phyloP scores from a whole-genome alignment of 2,329 filamentous ascomycete genomes.

The Talaromyces sp. region DNA sequence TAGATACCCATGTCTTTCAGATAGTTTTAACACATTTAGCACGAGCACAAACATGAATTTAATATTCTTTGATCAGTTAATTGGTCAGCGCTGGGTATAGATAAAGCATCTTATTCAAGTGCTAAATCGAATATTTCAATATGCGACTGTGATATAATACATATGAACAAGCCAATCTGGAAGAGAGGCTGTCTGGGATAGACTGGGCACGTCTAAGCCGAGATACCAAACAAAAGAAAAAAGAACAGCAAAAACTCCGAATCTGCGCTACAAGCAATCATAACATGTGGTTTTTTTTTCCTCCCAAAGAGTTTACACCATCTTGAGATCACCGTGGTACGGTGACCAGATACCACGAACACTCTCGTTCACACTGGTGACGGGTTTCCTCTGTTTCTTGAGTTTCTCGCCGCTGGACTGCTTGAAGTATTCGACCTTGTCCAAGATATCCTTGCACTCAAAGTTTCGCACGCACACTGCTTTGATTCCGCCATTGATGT shows the following conservation, averaged over 20 bases:
- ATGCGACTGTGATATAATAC: background rate
- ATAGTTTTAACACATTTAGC: background rate
- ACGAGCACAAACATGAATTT: background rate
- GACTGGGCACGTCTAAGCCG: background rate
- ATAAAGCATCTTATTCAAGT: background rate
- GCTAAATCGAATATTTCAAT: background rate
- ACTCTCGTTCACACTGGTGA: constrained; percentile 57
- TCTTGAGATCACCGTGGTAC: constrained; percentile 52
- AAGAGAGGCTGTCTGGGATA: background rate
- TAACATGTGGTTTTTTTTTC: constrained; percentile 10
- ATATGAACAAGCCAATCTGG: background rate
- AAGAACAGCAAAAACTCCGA: constrained; percentile 8
- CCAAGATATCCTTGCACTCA: constrained; percentile 69
- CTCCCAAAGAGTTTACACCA: constrained; percentile 23
- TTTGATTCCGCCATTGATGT: constrained; percentile 84
- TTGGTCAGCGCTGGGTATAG: background rate
- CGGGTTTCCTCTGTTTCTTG: constrained; percentile 52
- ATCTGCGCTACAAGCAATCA: constrained; percentile 8
- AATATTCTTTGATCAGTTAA: background rate
- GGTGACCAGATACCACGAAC: constrained; percentile 62
- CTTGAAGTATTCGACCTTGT: constrained; percentile 58
- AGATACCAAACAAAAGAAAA: background rate
- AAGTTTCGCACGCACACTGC: constrained; percentile 85
- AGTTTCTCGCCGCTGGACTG: constrained; percentile 44
- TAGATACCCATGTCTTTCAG: background rate